phyloP scores from a whole-genome alignment of 2,329 filamentous ascomycete species.

The Colletotrichum musicola region DNA sequence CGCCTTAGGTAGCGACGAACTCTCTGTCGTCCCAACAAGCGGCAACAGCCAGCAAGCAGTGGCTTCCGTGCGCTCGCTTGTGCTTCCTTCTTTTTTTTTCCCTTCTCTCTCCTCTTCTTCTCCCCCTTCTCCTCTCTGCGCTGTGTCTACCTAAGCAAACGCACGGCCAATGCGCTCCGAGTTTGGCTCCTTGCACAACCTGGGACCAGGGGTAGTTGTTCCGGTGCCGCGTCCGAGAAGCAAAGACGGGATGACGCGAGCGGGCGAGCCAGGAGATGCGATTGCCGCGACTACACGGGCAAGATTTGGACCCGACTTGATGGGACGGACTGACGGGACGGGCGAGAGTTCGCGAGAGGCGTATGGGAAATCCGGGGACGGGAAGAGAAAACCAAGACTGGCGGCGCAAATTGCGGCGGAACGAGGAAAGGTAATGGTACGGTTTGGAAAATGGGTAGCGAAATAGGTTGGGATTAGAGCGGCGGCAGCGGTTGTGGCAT shows the following conservation, averaged over 20 bases:
- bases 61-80: not conserved
- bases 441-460: slow-evolving; percentile 7
- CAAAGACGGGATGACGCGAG: slow-evolving; percentile 13
- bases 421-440: not conserved
- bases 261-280: not conserved
- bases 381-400: too few species aligned
- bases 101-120: not conserved
- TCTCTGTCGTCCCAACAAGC: slow-evolving; percentile 11
- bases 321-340: not conserved
- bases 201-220: slow-evolving; percentile 21
- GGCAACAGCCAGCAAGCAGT: not conserved
- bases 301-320: not conserved
- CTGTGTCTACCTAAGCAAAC: slow-evolving; percentile 24
- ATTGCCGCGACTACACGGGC: too few species aligned
- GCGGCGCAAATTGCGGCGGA: slow-evolving; percentile 7
- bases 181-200: slow-evolving; percentile 26
- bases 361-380: too few species aligned
- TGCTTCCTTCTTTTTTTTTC: not conserved
- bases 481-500: not conserved
- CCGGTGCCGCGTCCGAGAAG: slow-evolving; percentile 11
- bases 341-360: not conserved
- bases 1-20: slow-evolving; percentile 21
- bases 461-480: slow-evolving; percentile 6
- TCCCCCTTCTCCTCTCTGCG: not conserved
- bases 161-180: slow-evolving; percentile 31